These are phyloP conservation scores for Dendrobium catenatum DNA, from an alignment of 106 monocot genomes.

Conservation along the genomic window DNA sequence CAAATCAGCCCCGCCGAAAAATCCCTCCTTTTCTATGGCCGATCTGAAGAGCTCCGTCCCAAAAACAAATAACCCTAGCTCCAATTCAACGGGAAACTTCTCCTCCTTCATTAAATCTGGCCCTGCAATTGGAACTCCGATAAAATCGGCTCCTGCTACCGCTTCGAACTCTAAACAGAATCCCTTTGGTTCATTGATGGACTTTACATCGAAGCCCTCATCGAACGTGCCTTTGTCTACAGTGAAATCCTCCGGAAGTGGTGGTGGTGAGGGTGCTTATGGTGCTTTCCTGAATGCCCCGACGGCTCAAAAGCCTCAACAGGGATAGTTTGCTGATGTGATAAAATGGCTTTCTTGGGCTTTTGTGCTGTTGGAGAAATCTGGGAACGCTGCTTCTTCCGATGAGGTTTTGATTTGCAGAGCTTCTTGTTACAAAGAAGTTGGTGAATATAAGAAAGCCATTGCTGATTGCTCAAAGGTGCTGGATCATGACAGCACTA, in stretches of 20 bases:
- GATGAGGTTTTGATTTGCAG: conserved; percentile 66
- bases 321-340: conserved; percentile 92
- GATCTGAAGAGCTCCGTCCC: conserved; percentile 67
- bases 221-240: conserved; percentile 15
- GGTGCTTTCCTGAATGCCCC: conserved; percentile 37
- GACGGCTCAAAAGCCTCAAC: conserved; percentile 6
- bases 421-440: conserved; percentile 93
- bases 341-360: conserved; percentile 99
- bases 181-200: conserved; percentile 70
- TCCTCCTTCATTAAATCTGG: conserved; percentile 7
- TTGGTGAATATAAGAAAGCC: conserved; percentile 99
- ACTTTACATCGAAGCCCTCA: conserved; percentile 44
- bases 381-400: conserved; percentile 32
- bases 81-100: conserved; percentile 6
- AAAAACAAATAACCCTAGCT: conserved; percentile 14
- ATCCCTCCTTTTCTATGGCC: conserved; percentile 9
- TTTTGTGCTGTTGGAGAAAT: conserved; percentile 60
- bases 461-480: conserved; percentile 92
- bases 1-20: conserved; percentile 39
- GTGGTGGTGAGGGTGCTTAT: conserved; percentile 23
- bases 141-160: conserved; percentile 28
- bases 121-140: conserved; percentile 22
- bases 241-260: conserved; percentile 8
- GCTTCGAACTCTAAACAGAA: conserved; percentile 43
- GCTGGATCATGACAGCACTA: conserved; percentile 57